Base-by-base conservation (phyloP, 371 early-diverging fungal species). In the Mortierella sp. region DNA sequence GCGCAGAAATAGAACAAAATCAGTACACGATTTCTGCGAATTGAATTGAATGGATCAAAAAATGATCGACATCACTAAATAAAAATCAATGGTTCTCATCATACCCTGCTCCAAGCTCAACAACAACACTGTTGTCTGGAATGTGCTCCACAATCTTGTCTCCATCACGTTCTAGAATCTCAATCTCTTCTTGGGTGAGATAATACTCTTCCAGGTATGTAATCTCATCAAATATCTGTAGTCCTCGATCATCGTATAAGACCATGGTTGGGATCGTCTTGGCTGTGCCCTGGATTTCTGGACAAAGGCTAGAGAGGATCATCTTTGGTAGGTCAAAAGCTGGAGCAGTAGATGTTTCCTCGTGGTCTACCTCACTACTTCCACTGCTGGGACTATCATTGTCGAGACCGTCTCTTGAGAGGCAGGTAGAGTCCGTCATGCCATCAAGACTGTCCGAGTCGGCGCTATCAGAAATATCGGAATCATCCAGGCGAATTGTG, bases 71-170 rank as follows among this genome's bases (percentile, higher is more conserved):
- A n/a, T n/a, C n/a, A n/a, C n/a, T n/a, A n/a, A n/a, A n/a, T n/a
- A n/a, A n/a, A n/a, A n/a, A n/a, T n/a, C n/a, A n/a, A n/a, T n/a
- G n/a, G n/a, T n/a, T n/a, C n/a, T n/a, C n/a, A n/a, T n/a, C 72
- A 82, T 88, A 94, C 93, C 96, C 96, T 54, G 93, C 92, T 19
- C 96, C 96, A 7, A 96, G 87, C 83, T 96, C 96, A 59, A 96
- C 87, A 29, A 96, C 72, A 19, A 89, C 88, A 59, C 91, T 90
- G 68, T 89, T 90, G 53, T 93, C 87, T 8, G 88, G 83, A 23
- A 95, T 87, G 19, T 89, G 83, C n/a, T 82, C 84, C 3, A 92
- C 88, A 64, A 95, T 85, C 42, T 90, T 88, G 57, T 88, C 88
- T 12, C 87, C 89, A n/a, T 88, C 83, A 12, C 82, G 77, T 37